Base-by-base conservation (phyloP, 495 filamentous ascomycete species). In the Hyaloscypha variabilis region DNA sequence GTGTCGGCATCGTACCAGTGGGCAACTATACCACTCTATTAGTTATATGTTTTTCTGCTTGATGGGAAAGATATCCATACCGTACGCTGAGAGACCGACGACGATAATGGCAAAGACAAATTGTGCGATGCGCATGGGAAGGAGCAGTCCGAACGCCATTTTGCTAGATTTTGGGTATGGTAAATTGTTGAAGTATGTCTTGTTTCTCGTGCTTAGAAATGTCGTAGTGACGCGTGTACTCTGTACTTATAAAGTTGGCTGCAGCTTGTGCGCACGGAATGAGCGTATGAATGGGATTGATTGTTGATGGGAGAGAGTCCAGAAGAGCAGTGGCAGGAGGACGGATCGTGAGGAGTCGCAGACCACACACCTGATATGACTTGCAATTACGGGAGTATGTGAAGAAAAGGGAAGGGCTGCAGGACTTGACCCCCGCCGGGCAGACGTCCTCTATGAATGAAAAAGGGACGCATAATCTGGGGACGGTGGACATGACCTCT, bases 1-100 rank as follows among this genome's bases (percentile, higher is more conserved):
- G 76, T 80, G 42, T 77, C 76, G 56, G 73, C 74, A 61, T 81
- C 78, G 71, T 85, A 83, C 82, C 82, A 85, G 68, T 82, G 72
- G 19, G 77, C 74, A 25, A 85, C 83, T 84, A 42, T 19, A 23
- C 11, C 30, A 58, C 26, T 54, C n/a, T 25, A 54, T 54, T n/a
- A 54, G 6, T 54, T 4, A 25, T 10, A 8, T 29, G n/a, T 1
- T 24, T 28, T 54, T 29, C 26, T 54, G 23, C 51, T 54, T 25
- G 21, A 46, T 25, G 36, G 24, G 50, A 10, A n/a, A 59, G 11
- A 28, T 26, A 4, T 46, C 77, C 84, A 8, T 80, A 95, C 92
- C 87, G 73, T 89, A 92, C 57, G 79, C 85, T 23, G 88, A 88
- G 39, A 96, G 77, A 24, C 80, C 87, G 57, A 96, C 74, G 36